Conservation (phyloP, 2,329 filamentous ascomycete species). For the Aureobasidium sp. region DNA sequence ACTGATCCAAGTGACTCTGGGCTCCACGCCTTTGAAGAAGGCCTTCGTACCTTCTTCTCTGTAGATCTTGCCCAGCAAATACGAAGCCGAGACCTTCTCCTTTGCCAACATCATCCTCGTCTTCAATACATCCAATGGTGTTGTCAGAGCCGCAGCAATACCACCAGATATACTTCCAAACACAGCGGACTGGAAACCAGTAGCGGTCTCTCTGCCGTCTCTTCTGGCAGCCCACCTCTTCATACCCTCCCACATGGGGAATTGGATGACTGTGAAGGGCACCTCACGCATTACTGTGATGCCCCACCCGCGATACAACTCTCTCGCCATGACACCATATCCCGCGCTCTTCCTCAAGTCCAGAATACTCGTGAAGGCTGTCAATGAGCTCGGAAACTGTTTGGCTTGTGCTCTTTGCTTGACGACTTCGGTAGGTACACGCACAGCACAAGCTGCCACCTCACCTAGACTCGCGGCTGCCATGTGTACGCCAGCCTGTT, state of each 20-base stretch:
- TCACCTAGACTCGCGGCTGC: constrained; percentile 78
- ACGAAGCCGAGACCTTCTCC: constrained; percentile 51
- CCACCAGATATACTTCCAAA: constrained; percentile 80
- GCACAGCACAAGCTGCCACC: constrained; percentile 80
- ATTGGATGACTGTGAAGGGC: constrained; percentile 94
- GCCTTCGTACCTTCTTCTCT: constrained; percentile 55
- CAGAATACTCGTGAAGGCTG: constrained; percentile 62
- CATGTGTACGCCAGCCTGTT: constrained; percentile 57
- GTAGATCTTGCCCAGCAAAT: constrained; percentile 57
- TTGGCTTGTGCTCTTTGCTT: constrained; percentile 94
- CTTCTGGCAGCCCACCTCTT: constrained; percentile 57
- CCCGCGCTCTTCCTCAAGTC: constrained; percentile 31
- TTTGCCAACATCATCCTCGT: constrained; percentile 88
- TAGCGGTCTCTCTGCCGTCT: constrained; percentile 42
- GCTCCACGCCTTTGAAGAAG: constrained; percentile 70
- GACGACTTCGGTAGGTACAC: constrained; percentile 92
- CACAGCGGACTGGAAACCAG: constrained; percentile 69
- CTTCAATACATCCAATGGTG: constrained; percentile 92
- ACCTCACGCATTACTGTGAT: constrained; percentile 95
- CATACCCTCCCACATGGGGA: constrained; percentile 91
- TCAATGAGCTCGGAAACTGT: constrained; percentile 61
- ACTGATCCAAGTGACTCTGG: constrained; percentile 88
- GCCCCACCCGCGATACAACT: constrained; percentile 84
- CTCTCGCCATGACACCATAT: constrained; percentile 57
- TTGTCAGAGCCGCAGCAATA: constrained; percentile 79